A percentile compares a stretch with the other conserved stretches of the same genome.
Conservation (phyloP, 2,329 filamentous ascomycete genomes). For the Incumbomyces lentus region DNA sequence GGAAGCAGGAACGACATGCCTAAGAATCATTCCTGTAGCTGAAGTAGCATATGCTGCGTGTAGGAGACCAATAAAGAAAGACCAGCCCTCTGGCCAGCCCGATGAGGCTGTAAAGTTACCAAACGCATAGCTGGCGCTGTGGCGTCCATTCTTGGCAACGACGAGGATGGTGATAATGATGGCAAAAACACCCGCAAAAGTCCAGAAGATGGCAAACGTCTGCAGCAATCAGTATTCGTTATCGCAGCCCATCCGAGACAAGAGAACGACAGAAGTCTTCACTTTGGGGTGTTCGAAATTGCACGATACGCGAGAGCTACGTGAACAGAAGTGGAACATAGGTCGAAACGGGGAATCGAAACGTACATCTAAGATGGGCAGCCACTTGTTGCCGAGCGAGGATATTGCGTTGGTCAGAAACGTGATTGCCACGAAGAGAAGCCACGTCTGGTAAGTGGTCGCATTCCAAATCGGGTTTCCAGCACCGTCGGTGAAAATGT, state of each 20-base stretch:
- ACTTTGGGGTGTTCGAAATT: neutral
- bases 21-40: conserved; percentile 70
- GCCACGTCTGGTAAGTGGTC: conserved; percentile 36
- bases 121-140: conserved; percentile 53
- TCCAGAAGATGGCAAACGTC: conserved; percentile 66
- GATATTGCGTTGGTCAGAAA: conserved; percentile 42
- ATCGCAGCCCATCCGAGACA: neutral
- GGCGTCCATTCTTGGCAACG: conserved; percentile 59
- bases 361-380: conserved; percentile 56
- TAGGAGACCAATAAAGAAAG: conserved; percentile 61
- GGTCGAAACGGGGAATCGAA: too few species aligned
- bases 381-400: conserved; percentile 43
- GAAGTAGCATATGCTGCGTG: conserved; percentile 66
- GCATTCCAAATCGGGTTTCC: conserved; percentile 38
- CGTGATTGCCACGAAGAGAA: conserved; percentile 41
- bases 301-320: too few species aligned
- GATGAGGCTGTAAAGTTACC: conserved; percentile 58
- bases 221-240: conserved; percentile 23
- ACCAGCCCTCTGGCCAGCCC: conserved; percentile 62
- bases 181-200: conserved; percentile 58
- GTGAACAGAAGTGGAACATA: too few species aligned
- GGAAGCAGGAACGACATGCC: conserved; percentile 39
- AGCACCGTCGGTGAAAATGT: conserved; percentile 41
- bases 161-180: conserved; percentile 53
- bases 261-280: neutral